Evolutionary conservation across 305 asterid genomes (phyloP).

Genomic region (Euphrasia arctica): DNA sequence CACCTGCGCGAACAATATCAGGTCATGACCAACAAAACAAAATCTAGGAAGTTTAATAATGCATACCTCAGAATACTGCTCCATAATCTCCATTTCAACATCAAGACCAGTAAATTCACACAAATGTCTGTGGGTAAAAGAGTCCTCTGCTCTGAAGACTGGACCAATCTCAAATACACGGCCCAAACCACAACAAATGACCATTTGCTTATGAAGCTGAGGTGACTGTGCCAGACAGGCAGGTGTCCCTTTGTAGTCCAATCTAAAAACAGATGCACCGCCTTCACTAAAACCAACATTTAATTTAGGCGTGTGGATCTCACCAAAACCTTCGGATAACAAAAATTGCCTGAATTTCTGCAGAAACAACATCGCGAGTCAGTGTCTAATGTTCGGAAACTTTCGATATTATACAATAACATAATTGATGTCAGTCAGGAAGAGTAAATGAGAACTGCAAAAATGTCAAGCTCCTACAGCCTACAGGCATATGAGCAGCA

Average conservation of each 20-base stretch:
- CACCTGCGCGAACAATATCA: constrained; percentile 48
- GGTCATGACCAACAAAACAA: constrained; percentile 16
- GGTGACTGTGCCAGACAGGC: constrained; percentile 97
- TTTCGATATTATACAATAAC: constrained; percentile 1
- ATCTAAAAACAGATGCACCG: constrained; percentile 81
- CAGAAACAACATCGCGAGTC: constrained; percentile 21
- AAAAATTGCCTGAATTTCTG: constrained; percentile 71
- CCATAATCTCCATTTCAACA: constrained; percentile 89
- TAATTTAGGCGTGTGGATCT: constrained; percentile 77
- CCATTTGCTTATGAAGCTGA: constrained; percentile 89
- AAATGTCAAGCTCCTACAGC: not conserved
- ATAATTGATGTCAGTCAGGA: constrained; percentile 3
- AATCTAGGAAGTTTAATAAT: constrained; percentile 9
- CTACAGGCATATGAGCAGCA: not conserved
- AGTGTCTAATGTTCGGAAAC: not conserved
- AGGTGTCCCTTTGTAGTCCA: constrained; percentile 78
- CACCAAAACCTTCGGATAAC: constrained; percentile 53
- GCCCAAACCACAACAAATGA: constrained; percentile 76
- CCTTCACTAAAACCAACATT: constrained; percentile 95
- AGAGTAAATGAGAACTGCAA: constrained; percentile 1
- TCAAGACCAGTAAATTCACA: constrained; percentile 94
- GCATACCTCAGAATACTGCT: constrained; percentile 79
- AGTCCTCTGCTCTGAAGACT: constrained; percentile 86
- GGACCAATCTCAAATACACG: constrained; percentile 91
- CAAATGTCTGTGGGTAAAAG: constrained; percentile 86